Percentiles rank a stretch among this genome's conserved stretches.
These are phyloP conservation scores for Mycena rosella DNA, from an alignment of 768 basidiomycete genomes.

Conservation along the genomic window DNA sequence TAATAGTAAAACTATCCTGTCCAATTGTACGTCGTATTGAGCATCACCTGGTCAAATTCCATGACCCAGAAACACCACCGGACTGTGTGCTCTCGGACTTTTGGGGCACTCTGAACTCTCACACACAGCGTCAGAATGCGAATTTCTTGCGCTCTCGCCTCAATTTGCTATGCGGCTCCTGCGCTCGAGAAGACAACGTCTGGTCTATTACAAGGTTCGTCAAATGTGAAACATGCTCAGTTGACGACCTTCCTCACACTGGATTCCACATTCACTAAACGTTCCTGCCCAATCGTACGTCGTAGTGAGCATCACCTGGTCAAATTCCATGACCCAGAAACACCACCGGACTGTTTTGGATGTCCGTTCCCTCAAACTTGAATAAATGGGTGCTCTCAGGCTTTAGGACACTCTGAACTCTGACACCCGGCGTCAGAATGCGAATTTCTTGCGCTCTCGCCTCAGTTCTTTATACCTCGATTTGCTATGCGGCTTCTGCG, in stretches of 20 bases:
- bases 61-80: too few relatives aligned
- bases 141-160: neutral
- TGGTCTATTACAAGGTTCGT: slow-evolving; percentile 5
- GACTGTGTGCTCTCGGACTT: neutral
- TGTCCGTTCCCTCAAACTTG: too few relatives aligned
- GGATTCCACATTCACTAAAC: too few relatives aligned
- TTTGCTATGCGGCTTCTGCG: slow-evolving; percentile 2
- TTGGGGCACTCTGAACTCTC: neutral
- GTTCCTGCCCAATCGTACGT: too few relatives aligned
- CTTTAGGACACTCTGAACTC: neutral
- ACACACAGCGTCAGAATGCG: neutral
- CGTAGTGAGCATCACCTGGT: too few relatives aligned
- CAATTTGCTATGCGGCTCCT: slow-evolving; percentile 5
- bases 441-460: neutral
- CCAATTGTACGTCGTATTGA: too few relatives aligned
- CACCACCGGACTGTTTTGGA: too few relatives aligned
- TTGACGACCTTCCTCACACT: too few relatives aligned
- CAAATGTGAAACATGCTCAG: too few relatives aligned
- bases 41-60: too few relatives aligned
- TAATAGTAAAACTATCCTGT: too few relatives aligned
- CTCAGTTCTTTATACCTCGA: neutral
- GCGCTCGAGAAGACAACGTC: neutral
- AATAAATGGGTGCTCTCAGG: neutral
- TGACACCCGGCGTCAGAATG: neutral
- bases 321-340: too few relatives aligned